phyloP scores from a whole-genome alignment of 2,329 filamentous ascomycete species.

The Scortechinia acanthostroma region DNA sequence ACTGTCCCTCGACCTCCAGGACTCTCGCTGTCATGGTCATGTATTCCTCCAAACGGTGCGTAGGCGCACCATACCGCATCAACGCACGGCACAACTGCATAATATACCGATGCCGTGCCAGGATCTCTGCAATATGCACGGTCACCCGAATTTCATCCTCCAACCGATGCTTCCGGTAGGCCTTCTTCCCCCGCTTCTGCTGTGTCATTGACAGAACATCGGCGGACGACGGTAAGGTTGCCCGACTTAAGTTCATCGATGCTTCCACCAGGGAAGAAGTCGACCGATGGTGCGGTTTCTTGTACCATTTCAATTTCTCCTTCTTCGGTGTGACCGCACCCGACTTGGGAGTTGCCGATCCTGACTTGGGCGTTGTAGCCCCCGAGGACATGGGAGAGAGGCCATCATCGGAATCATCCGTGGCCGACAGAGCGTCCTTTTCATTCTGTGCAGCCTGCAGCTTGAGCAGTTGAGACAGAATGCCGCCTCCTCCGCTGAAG shows the following conservation, averaged over 20 bases:
- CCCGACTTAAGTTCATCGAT: neutral
- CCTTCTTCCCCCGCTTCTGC: constrained; percentile 27
- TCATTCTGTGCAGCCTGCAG: constrained; percentile 26
- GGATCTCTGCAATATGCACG: constrained; percentile 29
- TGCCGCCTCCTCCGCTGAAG: constrained; percentile 25
- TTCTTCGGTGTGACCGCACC: neutral
- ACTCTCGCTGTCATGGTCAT: constrained; percentile 63
- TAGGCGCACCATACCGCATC: constrained; percentile 65
- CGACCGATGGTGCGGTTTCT: neutral
- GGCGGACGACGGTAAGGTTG: neutral
- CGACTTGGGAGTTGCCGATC: neutral
- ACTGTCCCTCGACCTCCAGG: constrained; percentile 61
- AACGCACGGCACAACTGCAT: constrained; percentile 57
- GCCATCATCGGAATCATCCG: constrained; percentile 15
- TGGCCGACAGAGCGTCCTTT: neutral
- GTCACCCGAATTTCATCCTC: constrained; percentile 33
- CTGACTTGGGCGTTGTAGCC: neutral
- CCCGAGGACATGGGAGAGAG: constrained; percentile 14
- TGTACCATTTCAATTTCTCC: neutral
- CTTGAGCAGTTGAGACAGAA: constrained; percentile 35
- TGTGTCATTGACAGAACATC: constrained; percentile 18
- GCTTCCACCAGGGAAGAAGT: neutral
- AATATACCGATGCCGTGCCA: constrained; percentile 57
- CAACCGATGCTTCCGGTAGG: constrained; percentile 35
- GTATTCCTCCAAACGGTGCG: constrained; percentile 65